These are phyloP conservation scores for Suillus cothurnatus DNA, from an alignment of 768 basidiomycete species.

Conservation along the genomic window DNA sequence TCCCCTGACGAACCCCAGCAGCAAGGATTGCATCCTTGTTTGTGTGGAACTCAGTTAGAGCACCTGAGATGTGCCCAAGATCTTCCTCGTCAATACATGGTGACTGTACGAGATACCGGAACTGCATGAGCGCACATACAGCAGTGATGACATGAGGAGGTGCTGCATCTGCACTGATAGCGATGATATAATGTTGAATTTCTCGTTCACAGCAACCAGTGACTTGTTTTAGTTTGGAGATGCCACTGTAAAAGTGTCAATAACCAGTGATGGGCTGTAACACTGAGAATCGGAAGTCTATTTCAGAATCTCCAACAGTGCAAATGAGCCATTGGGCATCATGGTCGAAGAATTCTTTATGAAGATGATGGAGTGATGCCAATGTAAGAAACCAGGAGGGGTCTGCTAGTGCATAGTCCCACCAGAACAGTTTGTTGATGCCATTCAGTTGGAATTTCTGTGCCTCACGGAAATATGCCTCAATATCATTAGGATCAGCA, in stretches of 20 bases:
- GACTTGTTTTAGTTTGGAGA: not conserved
- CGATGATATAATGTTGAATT: not conserved
- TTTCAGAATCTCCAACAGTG: too few species aligned
- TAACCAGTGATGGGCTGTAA: not conserved
- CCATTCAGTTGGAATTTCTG: conserved; percentile 14
- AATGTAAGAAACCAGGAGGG: conserved; percentile 36
- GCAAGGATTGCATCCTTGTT: not conserved
- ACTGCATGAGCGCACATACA: not conserved
- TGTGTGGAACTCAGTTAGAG: not conserved
- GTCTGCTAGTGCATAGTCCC: conserved; percentile 36
- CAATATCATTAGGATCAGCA: too few species aligned
- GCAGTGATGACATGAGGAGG: not conserved
- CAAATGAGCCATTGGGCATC: too few species aligned
- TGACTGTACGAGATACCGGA: not conserved
- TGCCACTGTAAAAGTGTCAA: not conserved
- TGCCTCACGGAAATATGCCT: too few species aligned
- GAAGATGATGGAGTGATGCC: conserved; percentile 45
- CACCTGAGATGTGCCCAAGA: not conserved
- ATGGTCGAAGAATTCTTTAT: conserved; percentile 43
- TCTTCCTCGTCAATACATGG: not conserved
- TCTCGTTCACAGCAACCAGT: not conserved
- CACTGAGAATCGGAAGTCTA: not conserved
- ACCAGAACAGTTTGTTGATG: conserved; percentile 34
- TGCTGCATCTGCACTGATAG: not conserved
- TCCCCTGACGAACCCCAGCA: not conserved